Evolutionary conservation across 305 asterid species (phyloP), one percentile per base, ranked within the genome.

Genomic region (Fraxinus nigra): DNA sequence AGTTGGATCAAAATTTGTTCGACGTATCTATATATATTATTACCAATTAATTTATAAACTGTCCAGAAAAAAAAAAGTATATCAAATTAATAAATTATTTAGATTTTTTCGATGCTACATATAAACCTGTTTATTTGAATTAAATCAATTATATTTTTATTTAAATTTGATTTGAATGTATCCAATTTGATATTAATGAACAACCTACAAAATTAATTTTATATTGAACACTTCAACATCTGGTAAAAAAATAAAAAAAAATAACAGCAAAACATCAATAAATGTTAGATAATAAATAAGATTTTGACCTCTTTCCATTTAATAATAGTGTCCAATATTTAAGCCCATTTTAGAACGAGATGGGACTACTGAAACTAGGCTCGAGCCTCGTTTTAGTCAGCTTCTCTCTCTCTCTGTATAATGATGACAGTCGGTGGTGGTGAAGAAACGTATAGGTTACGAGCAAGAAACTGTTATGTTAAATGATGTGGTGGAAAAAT

Each of bases 381-480:
- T 84, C 30, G 24, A 82, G 82, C 86, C 82, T 87, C 84, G 84
- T 81, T 81, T 75, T n/a, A 56, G 73, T 79, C 65, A 72, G 82
- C 80, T 81, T 26, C 35, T 18, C 67, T 56, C 73, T 65, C 73
- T 56, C 35, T 26, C 73, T 59, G 30, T 33, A 79, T 54, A 90
- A 93, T 93, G 89, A 92, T 92, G 85, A 84, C 84, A 80, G 95
- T 85, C 90, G 97, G 97, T 91, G 88, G 94, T 89, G 95, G 75
- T 67, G 82, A 84, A 80, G 93, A 87, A 86, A 88, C 91, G 91
- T 93, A 85, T 86, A 26, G 43, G 76, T 90, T 80, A 92, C 89
- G 91, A 89, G 88, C 78, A 88, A 84, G 37, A 78, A 54, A 81
- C 85, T 80, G 86, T 85, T 83, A 83, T 72, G 54, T 80, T 79